Conservation (phyloP, 208 protist genomes). For the Leishmania aethiopica region DNA sequence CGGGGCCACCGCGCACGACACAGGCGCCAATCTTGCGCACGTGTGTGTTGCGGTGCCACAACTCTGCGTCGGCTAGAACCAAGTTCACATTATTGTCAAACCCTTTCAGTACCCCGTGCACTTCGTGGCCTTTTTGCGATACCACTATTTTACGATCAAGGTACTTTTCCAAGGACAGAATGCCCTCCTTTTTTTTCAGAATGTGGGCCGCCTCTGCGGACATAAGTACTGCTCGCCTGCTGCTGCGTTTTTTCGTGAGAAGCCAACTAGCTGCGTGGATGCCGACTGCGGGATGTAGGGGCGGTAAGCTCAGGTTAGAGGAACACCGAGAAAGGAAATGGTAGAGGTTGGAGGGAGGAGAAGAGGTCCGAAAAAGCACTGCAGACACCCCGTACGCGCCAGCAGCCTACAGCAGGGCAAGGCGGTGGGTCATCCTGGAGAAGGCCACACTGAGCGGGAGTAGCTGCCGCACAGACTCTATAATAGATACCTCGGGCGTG, state of each 20-base stretch:
- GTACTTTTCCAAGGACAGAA: constrained; percentile 75
- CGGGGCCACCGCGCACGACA: constrained; percentile 67
- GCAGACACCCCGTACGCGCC: not conserved
- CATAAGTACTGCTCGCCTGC: constrained; percentile 23
- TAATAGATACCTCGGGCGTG: no score
- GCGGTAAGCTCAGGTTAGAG: not conserved
- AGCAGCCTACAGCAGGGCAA: not conserved
- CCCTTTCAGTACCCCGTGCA: constrained; percentile 83
- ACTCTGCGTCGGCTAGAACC: constrained; percentile 72
- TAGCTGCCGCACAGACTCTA: not conserved
- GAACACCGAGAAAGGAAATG: not conserved
- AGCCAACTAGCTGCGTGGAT: not conserved
- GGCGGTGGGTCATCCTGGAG: not conserved
- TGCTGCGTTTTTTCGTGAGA: not conserved
- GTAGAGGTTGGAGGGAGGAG: not conserved
- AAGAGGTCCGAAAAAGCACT: not conserved
- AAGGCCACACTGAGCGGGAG: not conserved
- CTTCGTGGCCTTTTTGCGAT: constrained; percentile 37
- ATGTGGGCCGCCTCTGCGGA: constrained; percentile 75
- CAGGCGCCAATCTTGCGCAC: constrained; percentile 68
- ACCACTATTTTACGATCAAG: constrained; percentile 76
- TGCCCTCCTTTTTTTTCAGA: constrained; percentile 76
- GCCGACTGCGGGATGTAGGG: not conserved
- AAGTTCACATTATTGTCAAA: constrained; percentile 90
- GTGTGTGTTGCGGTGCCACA: constrained; percentile 50